Conservation (phyloP, 2,329 filamentous ascomycete species). For the Ascochyta clinopodiicola region DNA sequence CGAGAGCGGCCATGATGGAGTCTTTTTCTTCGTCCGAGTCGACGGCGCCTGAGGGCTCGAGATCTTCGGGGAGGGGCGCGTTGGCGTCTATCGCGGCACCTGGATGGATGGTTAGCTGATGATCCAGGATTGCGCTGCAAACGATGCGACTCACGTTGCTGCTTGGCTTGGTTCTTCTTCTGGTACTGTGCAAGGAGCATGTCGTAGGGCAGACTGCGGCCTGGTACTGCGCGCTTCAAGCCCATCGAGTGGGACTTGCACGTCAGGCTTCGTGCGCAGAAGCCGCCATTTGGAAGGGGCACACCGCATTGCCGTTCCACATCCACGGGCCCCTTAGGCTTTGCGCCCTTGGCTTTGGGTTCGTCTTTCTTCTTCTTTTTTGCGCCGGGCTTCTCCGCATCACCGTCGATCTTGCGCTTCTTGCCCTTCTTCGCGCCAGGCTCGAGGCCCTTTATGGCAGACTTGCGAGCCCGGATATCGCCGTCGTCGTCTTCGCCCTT, state of each 20-base stretch:
- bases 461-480: conserved; percentile 51
- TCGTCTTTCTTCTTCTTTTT: conserved; percentile 96
- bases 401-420: conserved; percentile 57
- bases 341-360: conserved; percentile 79
- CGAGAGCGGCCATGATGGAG: conserved; percentile 79
- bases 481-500: conserved; percentile 53
- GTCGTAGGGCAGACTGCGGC: conserved; percentile 87
- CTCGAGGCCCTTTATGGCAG: conserved; percentile 50
- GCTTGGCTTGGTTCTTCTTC: conserved; percentile 99
- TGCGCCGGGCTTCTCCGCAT: conserved; percentile 79
- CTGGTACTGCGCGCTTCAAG: conserved; percentile 85
- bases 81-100: conserved; percentile 95
- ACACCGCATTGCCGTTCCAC: conserved; percentile 95
- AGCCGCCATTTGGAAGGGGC: conserved; percentile 80
- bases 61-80: conserved; percentile 85
- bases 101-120: conserved; percentile 46
- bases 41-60: conserved; percentile 72
- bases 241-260: conserved; percentile 98
- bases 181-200: conserved; percentile 73
- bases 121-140: not conserved
- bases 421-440: conserved; percentile 53
- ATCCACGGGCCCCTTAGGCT: conserved; percentile 90
- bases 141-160: conserved; percentile 74
- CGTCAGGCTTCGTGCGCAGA: conserved; percentile 85
- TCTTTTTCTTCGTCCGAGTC: conserved; percentile 96